Percentiles rank a stretch among this genome's conserved stretches.
Evolutionary conservation across 2,329 filamentous ascomycete genomes (phyloP).

Genomic region (Paracoccidioides lutzii): DNA sequence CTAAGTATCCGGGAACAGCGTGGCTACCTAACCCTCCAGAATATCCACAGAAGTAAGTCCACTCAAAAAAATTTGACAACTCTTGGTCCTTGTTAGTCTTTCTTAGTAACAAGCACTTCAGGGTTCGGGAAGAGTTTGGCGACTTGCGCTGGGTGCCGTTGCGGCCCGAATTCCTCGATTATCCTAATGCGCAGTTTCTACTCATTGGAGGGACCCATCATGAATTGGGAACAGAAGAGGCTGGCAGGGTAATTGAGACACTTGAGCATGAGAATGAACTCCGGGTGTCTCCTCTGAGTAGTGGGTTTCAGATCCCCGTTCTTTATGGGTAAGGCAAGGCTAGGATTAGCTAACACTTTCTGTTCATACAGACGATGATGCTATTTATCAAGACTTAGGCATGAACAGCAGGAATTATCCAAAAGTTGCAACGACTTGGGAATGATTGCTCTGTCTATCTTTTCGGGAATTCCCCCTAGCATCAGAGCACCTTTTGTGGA

Average conservation of each 20-base stretch:
- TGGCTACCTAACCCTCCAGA: conserved; percentile 52
- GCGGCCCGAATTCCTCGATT: conserved; percentile 60
- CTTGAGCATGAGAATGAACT: conserved; percentile 62
- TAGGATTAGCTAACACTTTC: not conserved
- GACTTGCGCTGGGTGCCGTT: conserved; percentile 62
- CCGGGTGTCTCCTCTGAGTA: conserved; percentile 48
- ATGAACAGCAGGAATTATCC: conserved; percentile 52
- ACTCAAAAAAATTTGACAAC: not conserved
- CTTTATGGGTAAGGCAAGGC: not conserved
- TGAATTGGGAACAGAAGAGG: conserved; percentile 44
- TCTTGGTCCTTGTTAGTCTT: not conserved
- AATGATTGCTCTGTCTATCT: not conserved
- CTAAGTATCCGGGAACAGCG: conserved; percentile 51
- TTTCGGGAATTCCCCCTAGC: not conserved
- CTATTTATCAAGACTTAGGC: conserved; percentile 47
- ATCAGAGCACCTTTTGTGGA: too few relatives aligned
- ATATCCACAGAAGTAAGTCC: conserved; percentile 54
- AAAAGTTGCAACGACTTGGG: conserved; percentile 50
- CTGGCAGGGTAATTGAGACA: conserved; percentile 58
- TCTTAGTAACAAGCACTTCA: conserved; percentile 18
- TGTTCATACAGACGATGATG: conserved; percentile 38
- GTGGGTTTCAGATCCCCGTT: conserved; percentile 22
- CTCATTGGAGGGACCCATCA: conserved; percentile 51
- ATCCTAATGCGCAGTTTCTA: conserved; percentile 61
- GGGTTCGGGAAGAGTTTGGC: conserved; percentile 58